phyloP scores from a whole-genome alignment of 176 grass and related monocot species.

The Pontederia paniculata region DNA sequence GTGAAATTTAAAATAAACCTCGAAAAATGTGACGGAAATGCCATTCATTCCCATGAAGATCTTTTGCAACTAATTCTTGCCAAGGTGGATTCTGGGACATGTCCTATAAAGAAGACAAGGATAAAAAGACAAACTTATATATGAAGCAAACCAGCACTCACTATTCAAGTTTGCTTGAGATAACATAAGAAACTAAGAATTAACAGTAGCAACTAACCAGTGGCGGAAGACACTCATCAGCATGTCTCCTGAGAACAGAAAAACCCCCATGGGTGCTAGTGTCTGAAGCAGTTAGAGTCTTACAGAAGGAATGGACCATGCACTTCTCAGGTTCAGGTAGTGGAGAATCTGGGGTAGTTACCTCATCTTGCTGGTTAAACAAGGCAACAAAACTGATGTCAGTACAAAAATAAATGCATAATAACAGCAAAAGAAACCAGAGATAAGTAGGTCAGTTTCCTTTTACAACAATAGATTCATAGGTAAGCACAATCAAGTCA shows the following conservation, averaged over 20 bases:
- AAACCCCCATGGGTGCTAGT: conserved; percentile 96
- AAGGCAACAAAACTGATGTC: conserved; percentile 14
- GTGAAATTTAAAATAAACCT: conserved; percentile 33
- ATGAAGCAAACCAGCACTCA: background rate
- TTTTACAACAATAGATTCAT: background rate
- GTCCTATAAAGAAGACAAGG: conserved; percentile 33
- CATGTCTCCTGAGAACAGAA: conserved; percentile 96
- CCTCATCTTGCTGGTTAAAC: conserved; percentile 44
- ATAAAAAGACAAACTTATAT: background rate
- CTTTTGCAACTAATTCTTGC: conserved; percentile 91
- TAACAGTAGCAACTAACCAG: conserved; percentile 43
- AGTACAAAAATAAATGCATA: conserved; percentile 7
- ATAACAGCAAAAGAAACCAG: background rate
- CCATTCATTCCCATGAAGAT: conserved; percentile 87
- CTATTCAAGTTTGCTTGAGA: background rate
- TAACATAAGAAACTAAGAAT: background rate
- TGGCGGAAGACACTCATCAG: conserved; percentile 88
- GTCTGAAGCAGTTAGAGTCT: conserved; percentile 90
- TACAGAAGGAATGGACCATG: conserved; percentile 78
- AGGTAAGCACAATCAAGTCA: no score
- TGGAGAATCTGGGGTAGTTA: conserved; percentile 39
- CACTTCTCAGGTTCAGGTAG: conserved; percentile 49
- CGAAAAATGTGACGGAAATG: conserved; percentile 98
- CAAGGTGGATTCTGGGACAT: conserved; percentile 94
- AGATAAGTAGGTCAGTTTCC: background rate